Percentiles rank a stretch among this genome's conserved stretches.
phyloP scores from a whole-genome alignment of 2,329 filamentous ascomycete species.

The Colletotrichum gigasporum region DNA sequence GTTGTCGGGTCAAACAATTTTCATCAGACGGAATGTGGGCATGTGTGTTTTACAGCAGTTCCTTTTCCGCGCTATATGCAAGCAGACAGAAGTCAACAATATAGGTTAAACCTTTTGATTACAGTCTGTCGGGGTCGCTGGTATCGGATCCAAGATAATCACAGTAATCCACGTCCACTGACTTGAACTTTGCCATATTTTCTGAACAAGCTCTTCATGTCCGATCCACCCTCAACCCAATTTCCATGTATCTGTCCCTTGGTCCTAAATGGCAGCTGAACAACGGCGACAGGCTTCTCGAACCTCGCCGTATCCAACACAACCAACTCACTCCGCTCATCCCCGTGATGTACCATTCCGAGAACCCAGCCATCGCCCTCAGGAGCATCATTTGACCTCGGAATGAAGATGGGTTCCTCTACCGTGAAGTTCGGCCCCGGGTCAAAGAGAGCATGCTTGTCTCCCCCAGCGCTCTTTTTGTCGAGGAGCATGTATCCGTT shows the following conservation, averaged over 20 bases:
- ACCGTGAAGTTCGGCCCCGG: slow-evolving; percentile 40
- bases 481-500: neutral
- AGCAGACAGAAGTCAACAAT: too few relatives aligned
- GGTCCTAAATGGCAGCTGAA: slow-evolving; percentile 47
- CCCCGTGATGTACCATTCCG: slow-evolving; percentile 40
- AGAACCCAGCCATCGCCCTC: slow-evolving; percentile 55
- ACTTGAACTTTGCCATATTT: neutral
- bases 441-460: neutral
- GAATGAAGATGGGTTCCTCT: slow-evolving; percentile 56
- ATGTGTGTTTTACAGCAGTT: too few relatives aligned
- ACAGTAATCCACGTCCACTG: too few relatives aligned
- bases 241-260: slow-evolving; percentile 43
- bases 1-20: too few relatives aligned
- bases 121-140: too few relatives aligned
- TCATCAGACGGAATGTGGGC: too few relatives aligned
- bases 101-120: too few relatives aligned
- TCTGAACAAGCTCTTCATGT: neutral
- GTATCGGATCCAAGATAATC: too few relatives aligned
- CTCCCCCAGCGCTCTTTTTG: neutral
- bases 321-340: neutral
- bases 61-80: too few relatives aligned
- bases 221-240: slow-evolving; percentile 36
- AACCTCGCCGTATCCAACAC: slow-evolving; percentile 50
- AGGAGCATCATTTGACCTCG: slow-evolving; percentile 39
- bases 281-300: slow-evolving; percentile 46